A percentile compares a stretch with the other conserved stretches of the same genome.
phyloP scores from a whole-genome alignment of 2,329 filamentous ascomycete species.

The Paramyrothecium sp. region DNA sequence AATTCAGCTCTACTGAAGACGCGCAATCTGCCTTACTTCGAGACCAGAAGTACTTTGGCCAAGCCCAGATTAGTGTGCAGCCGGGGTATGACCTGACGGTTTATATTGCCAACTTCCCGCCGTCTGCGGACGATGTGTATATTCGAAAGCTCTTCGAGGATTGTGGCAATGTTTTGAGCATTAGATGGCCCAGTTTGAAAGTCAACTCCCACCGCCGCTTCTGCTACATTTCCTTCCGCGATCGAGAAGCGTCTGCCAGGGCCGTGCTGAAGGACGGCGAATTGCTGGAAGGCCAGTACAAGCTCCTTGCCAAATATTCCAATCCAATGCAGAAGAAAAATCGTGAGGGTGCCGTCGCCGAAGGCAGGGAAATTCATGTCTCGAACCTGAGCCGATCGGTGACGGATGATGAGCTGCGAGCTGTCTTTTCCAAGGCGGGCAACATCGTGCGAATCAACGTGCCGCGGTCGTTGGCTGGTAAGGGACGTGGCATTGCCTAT shows the following conservation, averaged over 20 bases:
- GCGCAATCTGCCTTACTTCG: constrained; percentile 77
- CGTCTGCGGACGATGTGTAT: constrained; percentile 68
- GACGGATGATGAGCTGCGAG: constrained; percentile 66
- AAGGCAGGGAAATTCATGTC: constrained; percentile 83
- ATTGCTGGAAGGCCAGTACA: constrained; percentile 65
- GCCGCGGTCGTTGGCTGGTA: constrained; percentile 64
- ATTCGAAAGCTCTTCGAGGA: constrained; percentile 67
- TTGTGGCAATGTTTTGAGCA: constrained; percentile 79
- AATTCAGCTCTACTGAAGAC: constrained; percentile 80
- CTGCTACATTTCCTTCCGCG: constrained; percentile 90
- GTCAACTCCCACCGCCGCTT: constrained; percentile 87
- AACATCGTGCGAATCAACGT: constrained; percentile 71
- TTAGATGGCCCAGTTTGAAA: constrained; percentile 90
- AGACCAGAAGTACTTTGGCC: constrained; percentile 76
- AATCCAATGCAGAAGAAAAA: constrained; percentile 76
- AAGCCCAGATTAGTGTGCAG: constrained; percentile 70
- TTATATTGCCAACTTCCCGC: constrained; percentile 88
- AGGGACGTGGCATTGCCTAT: constrained; percentile 76
- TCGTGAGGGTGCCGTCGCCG: constrained; percentile 77
- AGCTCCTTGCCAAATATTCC: constrained; percentile 77
- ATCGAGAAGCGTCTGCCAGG: constrained; percentile 62
- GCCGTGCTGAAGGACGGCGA: constrained; percentile 74
- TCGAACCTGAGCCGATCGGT: constrained; percentile 63
- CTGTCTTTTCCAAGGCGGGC: constrained; percentile 74
- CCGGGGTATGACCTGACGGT: constrained; percentile 77